A percentile compares a stretch with the other conserved stretches of the same genome.
These are phyloP conservation scores for Malus orientalis DNA, from an alignment of 306 rosid species.

Conservation along the genomic window DNA sequence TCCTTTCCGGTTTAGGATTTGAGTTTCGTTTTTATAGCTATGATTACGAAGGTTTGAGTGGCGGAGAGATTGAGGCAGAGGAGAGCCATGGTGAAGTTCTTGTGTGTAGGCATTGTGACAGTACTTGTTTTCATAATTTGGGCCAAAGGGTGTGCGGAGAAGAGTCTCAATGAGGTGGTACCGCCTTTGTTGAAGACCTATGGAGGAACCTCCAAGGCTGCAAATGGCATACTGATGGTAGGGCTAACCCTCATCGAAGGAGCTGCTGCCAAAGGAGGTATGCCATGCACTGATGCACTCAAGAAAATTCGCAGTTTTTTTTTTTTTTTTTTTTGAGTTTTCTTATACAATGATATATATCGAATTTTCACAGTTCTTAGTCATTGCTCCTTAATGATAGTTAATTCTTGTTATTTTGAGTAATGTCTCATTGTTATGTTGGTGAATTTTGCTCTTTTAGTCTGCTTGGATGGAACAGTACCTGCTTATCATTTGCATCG, in stretches of 20 bases:
- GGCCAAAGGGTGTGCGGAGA: conserved; percentile 37
- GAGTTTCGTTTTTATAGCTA: not conserved
- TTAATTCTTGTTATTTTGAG: not conserved
- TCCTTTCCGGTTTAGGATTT: not conserved
- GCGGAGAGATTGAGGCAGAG: conserved; percentile 12
- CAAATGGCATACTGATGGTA: conserved; percentile 35
- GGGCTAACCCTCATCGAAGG: conserved; percentile 68
- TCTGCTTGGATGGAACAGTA: conserved; percentile 88
- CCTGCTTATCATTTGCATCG: conserved; percentile 79
- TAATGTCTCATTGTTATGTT: conserved; percentile 9
- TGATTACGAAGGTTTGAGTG: conserved; percentile 5
- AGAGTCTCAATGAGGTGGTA: conserved; percentile 44
- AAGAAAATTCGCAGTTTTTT: too few species aligned
- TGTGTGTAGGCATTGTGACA: conserved; percentile 33
- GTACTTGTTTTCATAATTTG: conserved; percentile 32
- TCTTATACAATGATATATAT: too few species aligned
- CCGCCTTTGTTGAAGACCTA: conserved; percentile 33
- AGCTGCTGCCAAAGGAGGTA: conserved; percentile 73
- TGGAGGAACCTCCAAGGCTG: conserved; percentile 30
- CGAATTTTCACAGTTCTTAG: not conserved
- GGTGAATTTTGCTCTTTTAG: conserved; percentile 29
- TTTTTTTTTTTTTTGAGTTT: too few species aligned
- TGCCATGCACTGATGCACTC: too few species aligned
- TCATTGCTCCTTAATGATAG: not conserved
- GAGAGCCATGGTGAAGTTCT: conserved; percentile 34